Conservation (phyloP, 2,329 filamentous ascomycete genomes). For the Ophiobolus disseminans region DNA sequence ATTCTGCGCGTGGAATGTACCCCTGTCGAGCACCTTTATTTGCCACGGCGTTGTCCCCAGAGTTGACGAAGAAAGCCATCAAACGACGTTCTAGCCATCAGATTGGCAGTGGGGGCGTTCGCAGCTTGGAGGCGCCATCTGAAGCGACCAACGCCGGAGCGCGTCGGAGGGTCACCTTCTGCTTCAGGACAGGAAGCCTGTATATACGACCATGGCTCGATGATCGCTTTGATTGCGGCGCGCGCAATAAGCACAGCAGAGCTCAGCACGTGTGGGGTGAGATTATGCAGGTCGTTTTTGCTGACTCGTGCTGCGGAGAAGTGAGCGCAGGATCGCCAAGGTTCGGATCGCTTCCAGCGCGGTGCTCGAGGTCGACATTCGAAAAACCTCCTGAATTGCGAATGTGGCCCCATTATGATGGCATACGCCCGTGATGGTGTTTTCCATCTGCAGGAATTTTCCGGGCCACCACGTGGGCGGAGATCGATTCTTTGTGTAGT, state of each 20-base stretch:
- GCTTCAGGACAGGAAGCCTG: slow-evolving; percentile 6
- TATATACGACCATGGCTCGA: neutral
- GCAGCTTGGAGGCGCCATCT: slow-evolving; percentile 4
- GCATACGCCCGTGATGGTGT: too few relatives aligned
- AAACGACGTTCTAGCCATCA: slow-evolving; percentile 4
- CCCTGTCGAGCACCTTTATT: slow-evolving; percentile 13
- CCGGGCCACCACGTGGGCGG: too few relatives aligned
- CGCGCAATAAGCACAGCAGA: slow-evolving; percentile 12
- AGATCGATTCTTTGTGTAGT: too few relatives aligned
- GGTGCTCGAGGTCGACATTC: neutral
- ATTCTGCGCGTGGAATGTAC: slow-evolving; percentile 2
- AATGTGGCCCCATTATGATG: too few relatives aligned
- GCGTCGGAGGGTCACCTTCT: slow-evolving; percentile 23
- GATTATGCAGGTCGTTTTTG: neutral
- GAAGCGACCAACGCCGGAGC: slow-evolving; percentile 7
- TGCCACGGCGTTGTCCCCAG: slow-evolving; percentile 5
- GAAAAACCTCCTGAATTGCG: too few relatives aligned
- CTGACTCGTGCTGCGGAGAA: neutral
- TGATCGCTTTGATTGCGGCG: neutral
- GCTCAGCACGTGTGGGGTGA: slow-evolving; percentile 14
- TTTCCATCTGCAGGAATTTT: too few relatives aligned
- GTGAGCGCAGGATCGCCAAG: neutral
- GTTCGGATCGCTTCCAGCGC: neutral
- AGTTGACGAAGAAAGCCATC: neutral
- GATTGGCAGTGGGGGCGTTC: neutral